Evolutionary conservation across 2,329 filamentous ascomycete genomes (phyloP).

Genomic region (Colletotrichum camelliae): DNA sequence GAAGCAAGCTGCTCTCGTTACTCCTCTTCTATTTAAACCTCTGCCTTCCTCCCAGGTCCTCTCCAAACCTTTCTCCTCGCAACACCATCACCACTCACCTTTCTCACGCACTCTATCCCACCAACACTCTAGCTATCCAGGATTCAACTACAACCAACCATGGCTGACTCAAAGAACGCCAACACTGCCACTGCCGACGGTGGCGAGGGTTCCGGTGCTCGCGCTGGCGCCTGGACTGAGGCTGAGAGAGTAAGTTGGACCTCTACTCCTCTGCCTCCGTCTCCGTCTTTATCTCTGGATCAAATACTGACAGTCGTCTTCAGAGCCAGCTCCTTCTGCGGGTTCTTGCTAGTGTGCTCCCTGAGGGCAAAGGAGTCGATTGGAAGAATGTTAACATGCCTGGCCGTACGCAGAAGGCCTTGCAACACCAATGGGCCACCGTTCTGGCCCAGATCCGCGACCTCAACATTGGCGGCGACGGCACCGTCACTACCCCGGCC

Average conservation of each 20-base stretch:
- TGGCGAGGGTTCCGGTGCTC: constrained; percentile 23
- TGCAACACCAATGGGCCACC: constrained; percentile 41
- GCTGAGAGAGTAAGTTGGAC: constrained; percentile 36
- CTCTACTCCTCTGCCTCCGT: not conserved
- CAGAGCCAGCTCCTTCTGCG: constrained; percentile 41
- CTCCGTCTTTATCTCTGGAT: not conserved
- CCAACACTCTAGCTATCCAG: not conserved
- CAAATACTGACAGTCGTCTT: not conserved
- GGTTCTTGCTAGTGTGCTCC: constrained; percentile 37
- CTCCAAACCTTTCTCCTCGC: not conserved
- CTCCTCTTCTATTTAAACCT: not conserved
- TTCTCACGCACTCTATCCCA: not conserved
- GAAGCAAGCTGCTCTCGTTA: not conserved
- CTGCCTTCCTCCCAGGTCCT: not conserved
- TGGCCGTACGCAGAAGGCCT: constrained; percentile 41
- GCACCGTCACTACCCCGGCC: not conserved
- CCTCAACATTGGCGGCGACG: constrained; percentile 30
- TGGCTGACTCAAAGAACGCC: constrained; percentile 26
- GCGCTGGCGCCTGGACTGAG: constrained; percentile 37
- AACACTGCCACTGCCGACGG: constrained; percentile 1
- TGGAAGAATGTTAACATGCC: constrained; percentile 41
- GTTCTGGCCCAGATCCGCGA: constrained; percentile 40
- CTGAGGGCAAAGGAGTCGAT: constrained; percentile 35
- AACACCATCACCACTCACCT: not conserved
- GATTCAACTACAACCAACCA: constrained; percentile 10